phyloP scores from a whole-genome alignment of 768 basidiomycete genomes.

The Termitomyces sp. region DNA sequence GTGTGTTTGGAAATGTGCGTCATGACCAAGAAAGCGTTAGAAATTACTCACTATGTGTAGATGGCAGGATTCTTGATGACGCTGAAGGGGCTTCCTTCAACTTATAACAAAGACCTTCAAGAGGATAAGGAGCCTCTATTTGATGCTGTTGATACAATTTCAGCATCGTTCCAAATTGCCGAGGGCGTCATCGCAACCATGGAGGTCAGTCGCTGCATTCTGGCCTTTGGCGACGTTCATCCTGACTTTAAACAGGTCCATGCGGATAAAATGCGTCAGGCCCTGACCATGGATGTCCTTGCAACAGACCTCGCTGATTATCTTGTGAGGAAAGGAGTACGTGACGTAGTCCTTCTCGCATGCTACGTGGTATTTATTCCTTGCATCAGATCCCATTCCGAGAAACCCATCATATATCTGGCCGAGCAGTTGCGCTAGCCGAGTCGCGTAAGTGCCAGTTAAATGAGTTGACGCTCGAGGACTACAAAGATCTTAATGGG shows the following conservation, averaged over 20 bases:
- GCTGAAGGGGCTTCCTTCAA: conserved; percentile 94
- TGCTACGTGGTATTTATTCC: neutral
- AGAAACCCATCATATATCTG: conserved; percentile 97
- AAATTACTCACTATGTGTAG: conserved; percentile 30
- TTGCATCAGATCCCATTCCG: conserved; percentile 85
- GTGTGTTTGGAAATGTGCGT: conserved; percentile 87
- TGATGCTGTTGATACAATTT: conserved; percentile 86
- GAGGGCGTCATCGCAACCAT: conserved; percentile 94
- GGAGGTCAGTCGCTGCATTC: conserved; percentile 46
- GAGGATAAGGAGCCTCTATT: conserved; percentile 99
- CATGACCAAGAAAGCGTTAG: neutral
- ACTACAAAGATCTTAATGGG: conserved; percentile 72
- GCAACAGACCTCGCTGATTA: conserved; percentile 99
- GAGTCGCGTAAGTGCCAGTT: conserved; percentile 80
- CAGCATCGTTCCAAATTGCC: conserved; percentile 85
- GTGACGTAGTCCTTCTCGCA: conserved; percentile 24
- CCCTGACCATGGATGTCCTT: conserved; percentile 95
- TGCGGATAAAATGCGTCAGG: conserved; percentile 82
- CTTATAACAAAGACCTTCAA: conserved; percentile 99
- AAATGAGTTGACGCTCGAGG: conserved; percentile 72
- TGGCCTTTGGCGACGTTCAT: neutral
- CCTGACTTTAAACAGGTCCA: conserved; percentile 58
- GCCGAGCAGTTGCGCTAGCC: conserved; percentile 92
- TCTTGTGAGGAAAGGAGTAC: conserved; percentile 95
- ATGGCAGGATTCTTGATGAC: conserved; percentile 99